Conservation (phyloP, 1,284 basidiomycete species). For the Pterula multifida region DNA sequence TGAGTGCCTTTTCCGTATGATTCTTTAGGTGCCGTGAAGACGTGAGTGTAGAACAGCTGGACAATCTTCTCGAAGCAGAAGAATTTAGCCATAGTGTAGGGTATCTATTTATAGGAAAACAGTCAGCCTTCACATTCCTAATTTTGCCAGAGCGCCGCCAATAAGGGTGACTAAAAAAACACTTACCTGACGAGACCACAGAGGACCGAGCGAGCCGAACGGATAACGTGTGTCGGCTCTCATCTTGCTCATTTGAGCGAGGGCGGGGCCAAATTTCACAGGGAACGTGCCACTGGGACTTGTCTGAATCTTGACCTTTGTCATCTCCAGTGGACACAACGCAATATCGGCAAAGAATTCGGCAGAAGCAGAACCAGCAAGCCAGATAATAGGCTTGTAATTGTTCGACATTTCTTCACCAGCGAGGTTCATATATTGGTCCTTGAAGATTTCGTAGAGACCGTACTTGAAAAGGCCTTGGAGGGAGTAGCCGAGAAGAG, state of each 20-base stretch:
- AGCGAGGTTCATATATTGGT: conserved; percentile 74
- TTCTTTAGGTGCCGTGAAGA: conserved; percentile 65
- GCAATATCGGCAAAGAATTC: conserved; percentile 93
- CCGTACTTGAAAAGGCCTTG: conserved; percentile 98
- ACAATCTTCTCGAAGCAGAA: conserved; percentile 77
- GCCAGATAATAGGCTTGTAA: conserved; percentile 93
- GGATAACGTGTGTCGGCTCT: conserved; percentile 65
- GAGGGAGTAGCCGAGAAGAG: conserved; percentile 86
- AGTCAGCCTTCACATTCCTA: too few relatives aligned
- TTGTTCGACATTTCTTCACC: conserved; percentile 76
- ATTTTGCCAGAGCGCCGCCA: too few relatives aligned
- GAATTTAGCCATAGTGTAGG: conserved; percentile 85
- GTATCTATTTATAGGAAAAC: conserved; percentile 44
- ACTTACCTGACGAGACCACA: conserved; percentile 72
- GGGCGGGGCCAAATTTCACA: conserved; percentile 54
- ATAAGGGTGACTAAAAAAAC: neutral
- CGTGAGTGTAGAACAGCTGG: conserved; percentile 62
- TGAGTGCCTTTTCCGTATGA: conserved; percentile 60
- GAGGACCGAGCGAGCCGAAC: conserved; percentile 69
- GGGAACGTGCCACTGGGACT: conserved; percentile 65
- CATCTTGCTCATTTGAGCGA: conserved; percentile 50
- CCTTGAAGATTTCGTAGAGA: conserved; percentile 95
- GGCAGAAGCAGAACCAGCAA: conserved; percentile 85
- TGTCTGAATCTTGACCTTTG: conserved; percentile 79
- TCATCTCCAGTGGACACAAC: conserved; percentile 75